Conservation (phyloP, 148 eudicot genomes). For the Cornus kousa region DNA sequence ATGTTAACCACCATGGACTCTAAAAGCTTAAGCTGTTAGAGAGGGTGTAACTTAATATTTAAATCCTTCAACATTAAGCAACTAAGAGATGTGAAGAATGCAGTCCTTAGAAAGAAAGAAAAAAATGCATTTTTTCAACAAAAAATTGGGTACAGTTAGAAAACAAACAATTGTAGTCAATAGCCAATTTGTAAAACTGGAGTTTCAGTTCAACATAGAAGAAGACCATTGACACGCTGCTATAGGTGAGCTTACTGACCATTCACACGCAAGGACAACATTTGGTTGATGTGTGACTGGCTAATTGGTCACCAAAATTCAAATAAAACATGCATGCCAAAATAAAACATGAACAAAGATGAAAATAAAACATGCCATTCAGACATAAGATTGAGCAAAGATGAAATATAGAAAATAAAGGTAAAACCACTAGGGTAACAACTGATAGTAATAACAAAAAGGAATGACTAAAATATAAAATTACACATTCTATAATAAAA, state of each 20-base stretch:
- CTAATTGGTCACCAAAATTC: constrained; percentile 55
- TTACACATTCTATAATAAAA: not conserved
- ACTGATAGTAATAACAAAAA: not conserved
- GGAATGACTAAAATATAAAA: not conserved
- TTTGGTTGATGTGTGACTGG: constrained; percentile 46
- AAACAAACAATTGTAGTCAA: constrained; percentile 24
- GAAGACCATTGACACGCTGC: constrained; percentile 20
- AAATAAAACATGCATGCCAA: not conserved
- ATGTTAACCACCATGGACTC: too few relatives aligned
- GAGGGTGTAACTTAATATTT: too few relatives aligned
- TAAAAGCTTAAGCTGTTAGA: too few relatives aligned
- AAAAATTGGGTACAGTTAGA: not conserved
- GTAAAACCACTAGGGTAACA: not conserved
- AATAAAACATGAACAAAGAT: not conserved
- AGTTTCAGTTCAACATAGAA: constrained; percentile 15
- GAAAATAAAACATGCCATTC: too few relatives aligned
- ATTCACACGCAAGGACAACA: constrained; percentile 44
- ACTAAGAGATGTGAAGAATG: too few relatives aligned
- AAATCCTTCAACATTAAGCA: too few relatives aligned
- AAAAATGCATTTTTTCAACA: not conserved
- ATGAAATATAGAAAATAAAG: not conserved
- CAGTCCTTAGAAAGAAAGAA: too few relatives aligned
- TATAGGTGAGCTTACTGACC: constrained; percentile 51
- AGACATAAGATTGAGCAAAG: not conserved
- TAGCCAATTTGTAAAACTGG: constrained; percentile 27